Evolutionary conservation across 106 monocot genomes (phyloP).

Genomic region (Agapanthus africanus): DNA sequence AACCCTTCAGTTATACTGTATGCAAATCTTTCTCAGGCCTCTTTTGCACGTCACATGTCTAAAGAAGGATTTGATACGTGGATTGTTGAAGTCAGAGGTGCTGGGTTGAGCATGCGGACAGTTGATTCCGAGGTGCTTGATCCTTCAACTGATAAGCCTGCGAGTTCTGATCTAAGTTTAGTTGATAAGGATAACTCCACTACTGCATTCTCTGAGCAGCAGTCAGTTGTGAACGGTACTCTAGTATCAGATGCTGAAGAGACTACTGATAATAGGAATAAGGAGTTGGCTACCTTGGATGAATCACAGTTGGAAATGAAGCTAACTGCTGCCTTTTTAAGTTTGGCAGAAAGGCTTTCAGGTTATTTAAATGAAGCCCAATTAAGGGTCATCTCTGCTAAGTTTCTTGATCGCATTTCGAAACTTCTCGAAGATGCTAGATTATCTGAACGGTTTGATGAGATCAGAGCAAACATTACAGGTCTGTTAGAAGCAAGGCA

Average conservation of each 20-base stretch:
- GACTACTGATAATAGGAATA: constrained; percentile 18
- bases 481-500: constrained; percentile 68
- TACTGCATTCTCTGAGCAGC: constrained; percentile 14
- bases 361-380: constrained; percentile 87
- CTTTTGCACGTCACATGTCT: constrained; percentile 97
- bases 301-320: constrained; percentile 53
- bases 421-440: constrained; percentile 75
- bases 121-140: constrained; percentile 19
- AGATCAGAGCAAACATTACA: constrained; percentile 64
- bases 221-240: constrained; percentile 9
- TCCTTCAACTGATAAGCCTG: constrained; percentile 13
- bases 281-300: constrained; percentile 28
- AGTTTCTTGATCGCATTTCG: constrained; percentile 78
- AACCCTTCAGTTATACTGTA: neutral
- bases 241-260: constrained; percentile 11
- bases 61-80: constrained; percentile 97
- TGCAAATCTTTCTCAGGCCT: constrained; percentile 45
- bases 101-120: constrained; percentile 69
- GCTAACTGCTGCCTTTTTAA: constrained; percentile 54
- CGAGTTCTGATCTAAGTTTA: constrained; percentile 10
- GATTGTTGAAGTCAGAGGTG: constrained; percentile 95
- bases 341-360: constrained; percentile 75
- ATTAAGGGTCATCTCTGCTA: constrained; percentile 47
- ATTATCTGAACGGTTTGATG: constrained; percentile 70
- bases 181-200: constrained; percentile 12